phyloP scores from a whole-genome alignment of 805 yeast genomes.

The Kazachstania taianensis region DNA sequence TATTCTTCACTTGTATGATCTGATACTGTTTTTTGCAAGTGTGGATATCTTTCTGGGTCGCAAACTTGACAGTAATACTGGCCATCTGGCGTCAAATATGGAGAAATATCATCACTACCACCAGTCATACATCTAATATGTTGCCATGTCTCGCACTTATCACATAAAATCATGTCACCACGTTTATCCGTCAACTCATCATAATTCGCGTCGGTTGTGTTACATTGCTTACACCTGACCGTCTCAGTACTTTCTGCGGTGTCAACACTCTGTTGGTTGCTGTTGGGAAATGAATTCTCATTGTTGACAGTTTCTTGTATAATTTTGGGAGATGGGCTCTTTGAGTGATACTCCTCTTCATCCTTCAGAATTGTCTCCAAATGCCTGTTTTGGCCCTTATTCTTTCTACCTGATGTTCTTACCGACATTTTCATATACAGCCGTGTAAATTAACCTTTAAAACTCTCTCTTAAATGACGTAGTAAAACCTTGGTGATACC shows the following conservation, averaged over 20 bases:
- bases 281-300: no score
- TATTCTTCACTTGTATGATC: constrained; percentile 4
- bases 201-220: constrained; percentile 46
- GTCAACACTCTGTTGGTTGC: constrained; percentile 10
- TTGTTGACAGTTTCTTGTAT: constrained; percentile 8
- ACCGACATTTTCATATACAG: constrained; percentile 20
- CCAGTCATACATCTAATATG: constrained; percentile 53
- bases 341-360: constrained; percentile 25
- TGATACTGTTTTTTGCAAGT: constrained; percentile 11
- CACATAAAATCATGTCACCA: constrained; percentile 60
- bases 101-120: constrained; percentile 20
- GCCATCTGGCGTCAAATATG: constrained; percentile 32
- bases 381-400: constrained; percentile 33
- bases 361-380: constrained; percentile 22
- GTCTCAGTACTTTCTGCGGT: constrained; percentile 28
- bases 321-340: constrained; percentile 2
- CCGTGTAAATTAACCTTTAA: no score
- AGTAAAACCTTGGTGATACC: no score
- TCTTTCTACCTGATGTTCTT: constrained; percentile 36
- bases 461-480: no score
- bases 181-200: constrained; percentile 42
- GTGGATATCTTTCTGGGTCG: constrained; percentile 32
- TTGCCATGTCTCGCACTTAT: constrained; percentile 60
- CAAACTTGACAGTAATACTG: constrained; percentile 48
- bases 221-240: constrained; percentile 55